Conservation (phyloP, 1,284 basidiomycete genomes). For the Xerocomus minutiporus region DNA sequence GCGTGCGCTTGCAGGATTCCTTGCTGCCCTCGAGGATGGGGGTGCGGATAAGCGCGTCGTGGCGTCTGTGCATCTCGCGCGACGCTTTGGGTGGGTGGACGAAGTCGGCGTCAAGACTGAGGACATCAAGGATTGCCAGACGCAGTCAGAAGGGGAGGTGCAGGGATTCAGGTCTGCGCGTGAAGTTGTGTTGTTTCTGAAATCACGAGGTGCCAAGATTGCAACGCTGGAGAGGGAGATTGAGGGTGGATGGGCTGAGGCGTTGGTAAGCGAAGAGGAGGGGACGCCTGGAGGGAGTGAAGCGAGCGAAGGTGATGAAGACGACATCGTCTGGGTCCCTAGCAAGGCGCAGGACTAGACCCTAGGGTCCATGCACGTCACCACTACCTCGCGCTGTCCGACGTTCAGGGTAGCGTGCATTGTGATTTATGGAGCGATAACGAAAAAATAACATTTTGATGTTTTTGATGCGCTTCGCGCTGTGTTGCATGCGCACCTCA, state of each 20-base stretch:
- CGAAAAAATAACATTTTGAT: neutral
- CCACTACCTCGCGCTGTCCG: constrained; percentile 4
- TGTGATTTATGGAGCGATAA: constrained; percentile 9
- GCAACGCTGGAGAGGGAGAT: constrained; percentile 44
- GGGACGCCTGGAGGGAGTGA: constrained; percentile 40
- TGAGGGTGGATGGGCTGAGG: constrained; percentile 57
- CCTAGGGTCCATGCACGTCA: constrained; percentile 10
- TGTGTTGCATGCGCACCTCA: neutral
- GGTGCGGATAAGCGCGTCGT: constrained; percentile 45
- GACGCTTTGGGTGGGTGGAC: constrained; percentile 46
- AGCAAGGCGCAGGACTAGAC: constrained; percentile 17
- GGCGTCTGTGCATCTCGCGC: constrained; percentile 60
- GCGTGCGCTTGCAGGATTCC: constrained; percentile 64
- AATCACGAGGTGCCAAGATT: constrained; percentile 60
- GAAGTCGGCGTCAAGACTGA: constrained; percentile 7
- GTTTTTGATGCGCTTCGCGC: neutral
- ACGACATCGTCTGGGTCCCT: constrained; percentile 37
- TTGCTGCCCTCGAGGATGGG: constrained; percentile 58
- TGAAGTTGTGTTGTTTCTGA: constrained; percentile 64
- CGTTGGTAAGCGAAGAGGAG: constrained; percentile 60
- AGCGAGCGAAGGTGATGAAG: constrained; percentile 22
- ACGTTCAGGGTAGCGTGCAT: constrained; percentile 18
- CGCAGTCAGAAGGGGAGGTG: constrained; percentile 17
- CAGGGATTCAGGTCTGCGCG: constrained; percentile 55
- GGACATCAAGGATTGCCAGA: constrained; percentile 1